phyloP scores from a whole-genome alignment of 371 early-diverging fungal species.

The Mucor lusitanicus region DNA sequence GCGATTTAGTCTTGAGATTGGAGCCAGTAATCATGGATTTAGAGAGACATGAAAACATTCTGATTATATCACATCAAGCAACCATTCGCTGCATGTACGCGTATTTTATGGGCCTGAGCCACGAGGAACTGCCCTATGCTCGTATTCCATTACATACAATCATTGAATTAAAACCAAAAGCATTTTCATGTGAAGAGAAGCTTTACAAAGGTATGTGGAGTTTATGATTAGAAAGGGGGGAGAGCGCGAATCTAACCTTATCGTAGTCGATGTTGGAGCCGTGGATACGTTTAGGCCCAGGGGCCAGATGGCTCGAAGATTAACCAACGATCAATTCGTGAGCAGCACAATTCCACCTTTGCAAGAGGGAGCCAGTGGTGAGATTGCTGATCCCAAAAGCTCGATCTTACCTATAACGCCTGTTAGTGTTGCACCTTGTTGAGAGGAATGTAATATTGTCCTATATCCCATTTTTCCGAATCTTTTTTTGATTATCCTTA shows the following conservation, averaged over 20 bases:
- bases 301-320: conserved; percentile 21
- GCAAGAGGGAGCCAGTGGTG: conserved; percentile 44
- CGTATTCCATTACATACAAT: conserved; percentile 97
- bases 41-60: conserved; percentile 93
- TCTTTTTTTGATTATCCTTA: background rate
- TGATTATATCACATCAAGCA: conserved; percentile 95
- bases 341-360: background rate
- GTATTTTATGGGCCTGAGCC: conserved; percentile 89
- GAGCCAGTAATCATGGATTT: conserved; percentile 94
- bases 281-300: conserved; percentile 85
- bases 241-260: background rate
- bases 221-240: background rate
- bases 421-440: conserved; percentile 3
- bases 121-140: conserved; percentile 93
- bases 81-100: conserved; percentile 93
- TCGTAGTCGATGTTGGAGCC: conserved; percentile 73
- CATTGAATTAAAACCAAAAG: conserved; percentile 91
- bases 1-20: conserved; percentile 64
- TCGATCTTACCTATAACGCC: conserved; percentile 33
- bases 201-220: conserved; percentile 60
- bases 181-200: conserved; percentile 92
- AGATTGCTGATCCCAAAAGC: conserved; percentile 32
- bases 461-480: background rate
- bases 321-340: conserved; percentile 22
- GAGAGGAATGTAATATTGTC: background rate